Evolutionary conservation across 1,284 basidiomycete genomes (phyloP).

Genomic region (Ganoderma lucidum): DNA sequence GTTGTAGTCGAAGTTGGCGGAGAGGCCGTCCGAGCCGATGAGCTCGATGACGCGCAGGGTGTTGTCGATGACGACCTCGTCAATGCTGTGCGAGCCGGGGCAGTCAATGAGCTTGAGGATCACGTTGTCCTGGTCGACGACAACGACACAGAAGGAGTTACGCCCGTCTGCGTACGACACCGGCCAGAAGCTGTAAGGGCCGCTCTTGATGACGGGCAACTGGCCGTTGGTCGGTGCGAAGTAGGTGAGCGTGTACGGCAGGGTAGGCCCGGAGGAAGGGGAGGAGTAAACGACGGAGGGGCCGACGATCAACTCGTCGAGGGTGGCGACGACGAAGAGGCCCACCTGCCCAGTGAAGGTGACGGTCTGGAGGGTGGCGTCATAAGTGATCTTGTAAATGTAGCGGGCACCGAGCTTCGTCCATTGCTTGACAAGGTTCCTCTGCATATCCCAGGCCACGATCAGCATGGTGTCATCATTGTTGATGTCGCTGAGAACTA

Average conservation of each 20-base stretch:
- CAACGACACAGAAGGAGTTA: constrained; percentile 1
- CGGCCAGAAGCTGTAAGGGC: constrained; percentile 2
- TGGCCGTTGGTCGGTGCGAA: neutral
- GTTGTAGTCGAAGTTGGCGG: neutral
- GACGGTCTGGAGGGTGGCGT: neutral
- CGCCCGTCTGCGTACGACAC: neutral
- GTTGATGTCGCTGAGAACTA: neutral
- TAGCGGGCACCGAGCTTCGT: neutral
- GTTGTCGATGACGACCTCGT: neutral
- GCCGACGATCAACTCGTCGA: neutral
- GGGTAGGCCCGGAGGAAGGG: neutral
- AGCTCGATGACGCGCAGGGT: neutral
- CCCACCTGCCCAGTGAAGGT: neutral
- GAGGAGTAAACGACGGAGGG: neutral
- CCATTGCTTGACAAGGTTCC: constrained; percentile 6
- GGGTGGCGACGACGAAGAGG: neutral
- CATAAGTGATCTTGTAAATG: neutral
- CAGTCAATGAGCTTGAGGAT: constrained; percentile 3
- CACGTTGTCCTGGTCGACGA: constrained; percentile 6
- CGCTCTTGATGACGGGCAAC: constrained; percentile 6
- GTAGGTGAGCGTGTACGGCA: neutral
- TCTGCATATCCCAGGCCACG: constrained; percentile 1
- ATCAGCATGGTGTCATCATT: neutral
- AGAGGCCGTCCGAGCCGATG: neutral
- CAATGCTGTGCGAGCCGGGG: neutral